phyloP scores from a whole-genome alignment of 1,284 basidiomycete genomes.

The Fomitopsis palustris region DNA sequence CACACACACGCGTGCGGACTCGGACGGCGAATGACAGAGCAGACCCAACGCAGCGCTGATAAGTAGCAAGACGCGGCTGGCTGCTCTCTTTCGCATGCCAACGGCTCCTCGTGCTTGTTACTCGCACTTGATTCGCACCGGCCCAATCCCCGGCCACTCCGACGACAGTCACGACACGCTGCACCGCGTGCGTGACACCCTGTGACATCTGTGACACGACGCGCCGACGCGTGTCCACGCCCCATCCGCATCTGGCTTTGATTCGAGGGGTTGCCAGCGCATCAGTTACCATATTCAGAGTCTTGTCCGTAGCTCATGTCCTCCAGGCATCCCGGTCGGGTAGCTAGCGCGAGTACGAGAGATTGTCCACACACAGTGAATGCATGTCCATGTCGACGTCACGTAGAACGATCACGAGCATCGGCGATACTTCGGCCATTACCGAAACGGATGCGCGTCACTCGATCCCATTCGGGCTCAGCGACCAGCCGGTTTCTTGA shows the following conservation, averaged over 20 bases:
- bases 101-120: neutral
- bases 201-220: neutral
- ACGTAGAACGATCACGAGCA: neutral
- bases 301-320: no score
- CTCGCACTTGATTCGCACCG: neutral
- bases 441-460: neutral
- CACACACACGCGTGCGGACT: conserved; percentile 1
- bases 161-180: neutral
- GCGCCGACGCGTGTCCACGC: neutral
- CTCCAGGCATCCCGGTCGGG: no score
- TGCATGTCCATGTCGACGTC: neutral
- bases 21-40: neutral
- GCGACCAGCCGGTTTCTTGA: neutral
- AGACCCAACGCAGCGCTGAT: neutral
- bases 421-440: neutral
- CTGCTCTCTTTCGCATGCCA: neutral
- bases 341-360: no score
- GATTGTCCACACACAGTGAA: no score
- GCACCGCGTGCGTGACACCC: conserved; percentile 8
- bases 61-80: neutral
- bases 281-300: no score
- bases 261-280: no score
- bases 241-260: no score
- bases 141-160: neutral
- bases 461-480: neutral